Base-by-base conservation (phyloP, 148 eudicot genomes). In the Amaranthus palmeri region DNA sequence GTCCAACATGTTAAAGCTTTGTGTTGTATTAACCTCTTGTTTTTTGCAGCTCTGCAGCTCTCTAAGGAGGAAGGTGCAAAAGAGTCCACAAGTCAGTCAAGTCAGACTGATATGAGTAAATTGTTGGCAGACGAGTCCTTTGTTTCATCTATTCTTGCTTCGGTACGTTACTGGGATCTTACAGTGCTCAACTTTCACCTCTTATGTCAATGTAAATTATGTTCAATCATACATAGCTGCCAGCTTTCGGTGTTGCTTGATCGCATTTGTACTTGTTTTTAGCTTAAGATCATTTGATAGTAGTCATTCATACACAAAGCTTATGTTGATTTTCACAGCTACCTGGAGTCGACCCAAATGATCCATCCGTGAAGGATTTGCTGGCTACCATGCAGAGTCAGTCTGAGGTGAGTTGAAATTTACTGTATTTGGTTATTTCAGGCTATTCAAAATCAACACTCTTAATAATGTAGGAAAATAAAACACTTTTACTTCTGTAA, bases 291-390 rank as follows among this genome's bases (percentile, higher is more conserved):
- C n/a, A 45, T 42, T 17, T 60, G 14, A 15, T 51, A 44, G 0
- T 61, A 15, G 45, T 43, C 42, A 61, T 48, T 44, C 7, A 74
- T 42, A 13, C 50, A 15, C 44, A 54, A 59, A 14, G 13, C 25
- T 55, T 17, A 18, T 65, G 47, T 51, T 54, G 50, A 46, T 54
- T 72, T 62, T 75, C 12, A 47, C 90, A 95, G 96, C 96, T 95
- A 78, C 99, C 96, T 52, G 99, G 99, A 67, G 99, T 95, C 77
- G 97, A 88, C 81, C 98, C 93, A 40, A 95, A 91, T 88, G 99
- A 95, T 75, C 96, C 93, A 40, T 85, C 92, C 2, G 89, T 95
- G 67, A 88, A 83, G 79, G 93, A 89, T 73, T 80, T 95, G 82
- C 81, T 91, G 70, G 93, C 96, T 14, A 89, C 99, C 41, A 90